These are phyloP conservation scores for Cercophora newfieldiana DNA, from an alignment of 495 filamentous ascomycete genomes.

Conservation along the genomic window DNA sequence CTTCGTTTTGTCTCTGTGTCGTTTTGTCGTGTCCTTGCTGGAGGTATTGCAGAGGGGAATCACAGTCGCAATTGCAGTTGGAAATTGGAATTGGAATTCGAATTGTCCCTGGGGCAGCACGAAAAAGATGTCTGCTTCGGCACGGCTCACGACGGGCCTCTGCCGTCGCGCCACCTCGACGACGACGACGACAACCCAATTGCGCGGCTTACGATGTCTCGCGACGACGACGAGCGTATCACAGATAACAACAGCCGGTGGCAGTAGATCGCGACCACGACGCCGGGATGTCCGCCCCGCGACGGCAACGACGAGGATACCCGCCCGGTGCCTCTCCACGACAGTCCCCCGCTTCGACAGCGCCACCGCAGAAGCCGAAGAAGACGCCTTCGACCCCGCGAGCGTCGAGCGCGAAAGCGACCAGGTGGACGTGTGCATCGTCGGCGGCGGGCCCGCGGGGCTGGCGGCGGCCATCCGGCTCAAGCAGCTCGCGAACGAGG, in stretches of 20 bases:
- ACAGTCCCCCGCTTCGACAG: slow-evolving; percentile 49
- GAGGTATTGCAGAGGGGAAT: no score
- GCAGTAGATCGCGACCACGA: not conserved
- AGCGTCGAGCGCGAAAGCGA: slow-evolving; percentile 83
- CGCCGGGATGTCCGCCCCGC: not conserved
- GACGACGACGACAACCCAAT: slow-evolving; percentile 18
- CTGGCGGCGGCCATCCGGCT: slow-evolving; percentile 89
- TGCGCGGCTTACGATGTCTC: slow-evolving; percentile 22
- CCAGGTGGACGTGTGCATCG: slow-evolving; percentile 93
- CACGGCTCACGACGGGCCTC: slow-evolving; percentile 32
- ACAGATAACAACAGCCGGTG: no score
- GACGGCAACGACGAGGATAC: not conserved
- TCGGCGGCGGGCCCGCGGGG: slow-evolving; percentile 92
- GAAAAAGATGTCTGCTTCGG: slow-evolving; percentile 17
- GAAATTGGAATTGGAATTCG: not conserved
- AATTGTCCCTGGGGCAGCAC: not conserved
- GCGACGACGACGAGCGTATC: slow-evolving; percentile 24
- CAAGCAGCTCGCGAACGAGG: slow-evolving; percentile 92
- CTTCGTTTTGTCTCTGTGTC: no score
- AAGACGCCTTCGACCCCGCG: slow-evolving; percentile 70
- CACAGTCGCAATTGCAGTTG: not conserved
- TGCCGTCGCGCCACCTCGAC: slow-evolving; percentile 29
- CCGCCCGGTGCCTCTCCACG: slow-evolving; percentile 27
- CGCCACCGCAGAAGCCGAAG: slow-evolving; percentile 44
- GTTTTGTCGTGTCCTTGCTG: no score